These are phyloP conservation scores for Mycena galericulata DNA, from an alignment of 768 basidiomycete species.

Conservation along the genomic window DNA sequence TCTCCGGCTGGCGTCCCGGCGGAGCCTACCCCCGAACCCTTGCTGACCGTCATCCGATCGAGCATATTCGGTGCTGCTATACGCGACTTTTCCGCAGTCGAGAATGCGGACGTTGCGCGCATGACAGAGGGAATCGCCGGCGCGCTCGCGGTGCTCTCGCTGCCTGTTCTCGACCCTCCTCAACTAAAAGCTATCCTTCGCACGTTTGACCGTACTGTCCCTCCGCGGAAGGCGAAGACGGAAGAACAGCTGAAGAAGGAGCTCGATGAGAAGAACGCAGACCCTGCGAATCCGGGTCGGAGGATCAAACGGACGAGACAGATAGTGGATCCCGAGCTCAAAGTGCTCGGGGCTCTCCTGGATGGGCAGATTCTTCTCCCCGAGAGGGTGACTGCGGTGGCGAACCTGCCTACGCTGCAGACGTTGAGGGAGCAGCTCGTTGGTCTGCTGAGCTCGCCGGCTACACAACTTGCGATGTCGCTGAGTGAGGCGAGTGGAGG, in stretches of 20 bases:
- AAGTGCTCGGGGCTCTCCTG: slow-evolving; percentile 81
- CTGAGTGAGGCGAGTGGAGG: slow-evolving; percentile 78
- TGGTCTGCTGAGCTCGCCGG: slow-evolving; percentile 83
- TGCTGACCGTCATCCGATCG: slow-evolving; percentile 79
- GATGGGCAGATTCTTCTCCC: slow-evolving; percentile 79
- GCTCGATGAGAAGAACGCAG: slow-evolving; percentile 67
- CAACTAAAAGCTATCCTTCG: slow-evolving; percentile 76
- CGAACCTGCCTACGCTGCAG: slow-evolving; percentile 82
- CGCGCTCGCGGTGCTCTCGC: slow-evolving; percentile 71
- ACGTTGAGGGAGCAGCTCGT: slow-evolving; percentile 86
- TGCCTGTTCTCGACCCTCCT: slow-evolving; percentile 79
- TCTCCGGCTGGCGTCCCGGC: slow-evolving; percentile 45
- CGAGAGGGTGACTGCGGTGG: slow-evolving; percentile 69
- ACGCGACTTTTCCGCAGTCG: slow-evolving; percentile 67
- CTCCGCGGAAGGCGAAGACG: slow-evolving; percentile 66
- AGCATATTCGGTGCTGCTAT: slow-evolving; percentile 85
- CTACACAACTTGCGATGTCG: slow-evolving; percentile 77
- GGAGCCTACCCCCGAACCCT: slow-evolving; percentile 52
- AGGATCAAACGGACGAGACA: slow-evolving; percentile 71
- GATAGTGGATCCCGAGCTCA: slow-evolving; percentile 71
- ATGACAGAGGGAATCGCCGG: slow-evolving; percentile 72
- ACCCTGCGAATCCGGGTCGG: slow-evolving; percentile 77
- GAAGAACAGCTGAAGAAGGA: slow-evolving; percentile 62
- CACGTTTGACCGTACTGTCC: slow-evolving; percentile 74
- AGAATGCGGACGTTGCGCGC: slow-evolving; percentile 57